Percentiles rank a stretch among this genome's conserved stretches.
Conservation (phyloP, 225 moss, liverwort and hornwort species). For the Anthoceros angustus region DNA sequence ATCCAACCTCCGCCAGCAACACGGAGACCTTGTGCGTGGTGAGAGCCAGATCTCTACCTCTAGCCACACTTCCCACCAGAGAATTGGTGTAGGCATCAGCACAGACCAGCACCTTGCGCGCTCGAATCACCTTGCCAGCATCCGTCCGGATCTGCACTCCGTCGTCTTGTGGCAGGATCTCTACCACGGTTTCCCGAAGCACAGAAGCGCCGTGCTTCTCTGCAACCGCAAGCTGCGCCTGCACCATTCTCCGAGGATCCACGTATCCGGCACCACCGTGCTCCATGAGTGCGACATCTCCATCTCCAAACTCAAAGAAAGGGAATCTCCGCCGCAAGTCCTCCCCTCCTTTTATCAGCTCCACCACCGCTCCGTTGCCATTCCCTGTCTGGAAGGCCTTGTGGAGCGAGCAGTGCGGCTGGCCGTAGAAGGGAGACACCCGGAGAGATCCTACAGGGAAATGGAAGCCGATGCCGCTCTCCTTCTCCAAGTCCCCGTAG, state of each 20-base stretch:
- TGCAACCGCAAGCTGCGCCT: conserved; percentile 56
- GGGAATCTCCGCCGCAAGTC: conserved; percentile 41
- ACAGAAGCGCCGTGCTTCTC: conserved; percentile 39
- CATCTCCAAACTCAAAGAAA: conserved; percentile 47
- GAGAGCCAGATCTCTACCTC: conserved; percentile 26
- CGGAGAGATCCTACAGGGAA: conserved; percentile 55
- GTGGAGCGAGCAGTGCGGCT: conserved; percentile 28
- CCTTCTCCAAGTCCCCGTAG: conserved; percentile 42
- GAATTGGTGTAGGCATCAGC: conserved; percentile 59
- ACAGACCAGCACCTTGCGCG: conserved; percentile 44
- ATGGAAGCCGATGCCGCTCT: conserved; percentile 61
- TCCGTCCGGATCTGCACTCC: conserved; percentile 47
- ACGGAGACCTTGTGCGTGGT: conserved; percentile 32
- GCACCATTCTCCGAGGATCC: conserved; percentile 56
- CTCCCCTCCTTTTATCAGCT: conserved; percentile 26
- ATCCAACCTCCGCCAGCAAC: conserved; percentile 46
- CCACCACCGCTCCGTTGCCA: conserved; percentile 50
- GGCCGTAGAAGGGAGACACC: conserved; percentile 47
- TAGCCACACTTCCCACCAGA: conserved; percentile 14
- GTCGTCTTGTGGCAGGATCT: conserved; percentile 19
- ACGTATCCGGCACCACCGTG: conserved; percentile 59
- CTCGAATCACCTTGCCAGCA: conserved; percentile 27
- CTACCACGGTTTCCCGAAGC: conserved; percentile 48
- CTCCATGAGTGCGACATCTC: conserved; percentile 61
- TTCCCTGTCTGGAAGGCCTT: conserved; percentile 33